Evolutionary conservation across 2,329 filamentous ascomycete genomes (phyloP).

Genomic region (Berkeleyomyces basicola): DNA sequence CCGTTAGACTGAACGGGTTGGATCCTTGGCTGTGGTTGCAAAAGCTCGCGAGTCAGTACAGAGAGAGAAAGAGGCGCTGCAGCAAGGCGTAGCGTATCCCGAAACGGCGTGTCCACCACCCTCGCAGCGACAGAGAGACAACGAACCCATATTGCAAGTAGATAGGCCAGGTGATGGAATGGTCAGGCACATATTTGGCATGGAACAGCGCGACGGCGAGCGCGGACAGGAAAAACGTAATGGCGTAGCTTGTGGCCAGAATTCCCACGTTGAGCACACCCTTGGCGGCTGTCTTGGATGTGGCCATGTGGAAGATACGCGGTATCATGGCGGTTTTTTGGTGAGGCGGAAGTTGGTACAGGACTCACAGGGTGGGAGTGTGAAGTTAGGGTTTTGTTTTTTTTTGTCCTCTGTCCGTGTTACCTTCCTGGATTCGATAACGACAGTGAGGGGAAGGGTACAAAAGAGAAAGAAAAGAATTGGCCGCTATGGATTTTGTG

Average conservation of each 20-base stretch:
- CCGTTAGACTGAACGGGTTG: slow-evolving; percentile 37
- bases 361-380: background rate
- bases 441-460: no score
- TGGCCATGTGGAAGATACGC: slow-evolving; percentile 16
- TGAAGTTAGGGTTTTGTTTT: no score
- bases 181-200: slow-evolving; percentile 38
- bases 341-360: background rate
- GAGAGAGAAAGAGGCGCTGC: background rate
- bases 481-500: no score
- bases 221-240: slow-evolving; percentile 31
- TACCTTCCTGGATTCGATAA: no score
- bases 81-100: background rate
- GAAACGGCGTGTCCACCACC: background rate
- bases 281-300: slow-evolving; percentile 35
- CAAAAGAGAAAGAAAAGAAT: no score
- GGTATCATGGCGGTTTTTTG: background rate
- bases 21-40: slow-evolving; percentile 24
- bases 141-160: slow-evolving; percentile 43
- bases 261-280: slow-evolving; percentile 31
- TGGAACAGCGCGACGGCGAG: slow-evolving; percentile 37
- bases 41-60: background rate
- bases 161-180: slow-evolving; percentile 34
- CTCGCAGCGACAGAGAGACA: background rate
- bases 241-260: slow-evolving; percentile 24
- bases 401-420: no score